Percentiles rank a stretch among this genome's conserved stretches.
Evolutionary conservation across 306 rosid species (phyloP).

Genomic region (Gastrolobium villosum): DNA sequence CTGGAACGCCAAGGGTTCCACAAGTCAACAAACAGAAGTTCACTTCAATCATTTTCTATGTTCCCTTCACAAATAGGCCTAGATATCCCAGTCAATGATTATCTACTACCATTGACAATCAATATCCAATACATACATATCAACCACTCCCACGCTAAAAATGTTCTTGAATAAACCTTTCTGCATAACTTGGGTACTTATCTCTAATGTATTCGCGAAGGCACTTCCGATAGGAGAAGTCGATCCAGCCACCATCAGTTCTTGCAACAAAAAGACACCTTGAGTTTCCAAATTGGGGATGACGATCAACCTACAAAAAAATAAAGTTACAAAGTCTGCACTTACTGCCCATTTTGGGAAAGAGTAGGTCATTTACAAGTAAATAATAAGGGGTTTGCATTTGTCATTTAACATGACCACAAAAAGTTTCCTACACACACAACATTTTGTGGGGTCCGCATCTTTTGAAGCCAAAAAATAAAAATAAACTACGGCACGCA

Average conservation of each 20-base stretch:
- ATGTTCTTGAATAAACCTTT: constrained; percentile 69
- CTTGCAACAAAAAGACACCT: constrained; percentile 86
- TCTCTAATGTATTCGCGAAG: constrained; percentile 70
- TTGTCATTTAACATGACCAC: no score
- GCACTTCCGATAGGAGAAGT: constrained; percentile 87
- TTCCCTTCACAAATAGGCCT: constrained; percentile 38
- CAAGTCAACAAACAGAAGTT: constrained; percentile 29
- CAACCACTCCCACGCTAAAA: constrained; percentile 65
- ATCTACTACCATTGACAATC: constrained; percentile 56
- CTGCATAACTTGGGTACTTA: constrained; percentile 73
- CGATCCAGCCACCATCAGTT: constrained; percentile 82
- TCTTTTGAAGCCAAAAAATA: no score
- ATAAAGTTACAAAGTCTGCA: constrained; percentile 37
- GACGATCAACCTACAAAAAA: constrained; percentile 74
- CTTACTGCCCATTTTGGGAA: constrained; percentile 21
- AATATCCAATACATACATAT: background rate
- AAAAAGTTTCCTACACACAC: no score
- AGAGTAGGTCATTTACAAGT: constrained; percentile 20
- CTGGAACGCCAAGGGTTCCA: constrained; percentile 37
- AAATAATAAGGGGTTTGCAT: no score
- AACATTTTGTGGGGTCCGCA: no score
- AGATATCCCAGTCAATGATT: constrained; percentile 48
- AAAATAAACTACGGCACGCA: no score
- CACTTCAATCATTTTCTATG: constrained; percentile 30
- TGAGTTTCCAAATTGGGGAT: constrained; percentile 66